Base-by-base conservation (phyloP, 108 stramenopile species). In the Stephanodiscus triporus region DNA sequence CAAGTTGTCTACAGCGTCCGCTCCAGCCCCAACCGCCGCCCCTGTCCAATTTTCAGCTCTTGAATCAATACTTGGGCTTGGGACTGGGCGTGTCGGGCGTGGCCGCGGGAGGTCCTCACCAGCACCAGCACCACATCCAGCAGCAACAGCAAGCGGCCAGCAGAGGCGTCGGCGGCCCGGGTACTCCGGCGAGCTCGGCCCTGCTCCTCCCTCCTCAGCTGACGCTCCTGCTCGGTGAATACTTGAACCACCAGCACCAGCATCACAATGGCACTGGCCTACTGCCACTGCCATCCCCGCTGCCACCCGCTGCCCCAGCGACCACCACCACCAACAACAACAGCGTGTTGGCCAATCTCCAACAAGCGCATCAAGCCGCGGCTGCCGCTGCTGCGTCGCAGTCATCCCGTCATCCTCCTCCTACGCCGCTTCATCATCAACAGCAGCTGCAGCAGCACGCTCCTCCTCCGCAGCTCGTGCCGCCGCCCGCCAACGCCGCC, bases 51-150 rank as follows among this genome's bases (percentile, higher is more conserved):
- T 26, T 40, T 22, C 60, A 61, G 20, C 36, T 61, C 6, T n/a
- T 61, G 36, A 61, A 42, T 42, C 60, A 61, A 61, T 61, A 61
- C 37, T 22, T 61, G 5, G 36, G 60, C 60, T 36, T 45, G 43
- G 14, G 43, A 1, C 16, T 16, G 43, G 43, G 43, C 43, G 43
- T 45, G 43, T 16, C 26, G 9, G 53, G 53, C 23, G 0, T n/a
- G n/a, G n/a, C 53, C 53, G 53, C 13, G 53, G 16, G 0, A 9
- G 53, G 43, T 45, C 53, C 53, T 11, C 53, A 54, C 26, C 26
- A 54, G 9, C 26, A 9, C 53, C 23, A 54, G 23, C 20, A 13
- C 53, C 26, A 27, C 24, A 9, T 54, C 53, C 53, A 24, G 14
- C 43, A 45, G 43, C 43, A 45, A 1, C 43, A 45, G 43, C 43